Percentiles rank a stretch among this genome's conserved stretches.
Conservation (phyloP, 2,329 filamentous ascomycete species). For the Calycina herbarum region DNA sequence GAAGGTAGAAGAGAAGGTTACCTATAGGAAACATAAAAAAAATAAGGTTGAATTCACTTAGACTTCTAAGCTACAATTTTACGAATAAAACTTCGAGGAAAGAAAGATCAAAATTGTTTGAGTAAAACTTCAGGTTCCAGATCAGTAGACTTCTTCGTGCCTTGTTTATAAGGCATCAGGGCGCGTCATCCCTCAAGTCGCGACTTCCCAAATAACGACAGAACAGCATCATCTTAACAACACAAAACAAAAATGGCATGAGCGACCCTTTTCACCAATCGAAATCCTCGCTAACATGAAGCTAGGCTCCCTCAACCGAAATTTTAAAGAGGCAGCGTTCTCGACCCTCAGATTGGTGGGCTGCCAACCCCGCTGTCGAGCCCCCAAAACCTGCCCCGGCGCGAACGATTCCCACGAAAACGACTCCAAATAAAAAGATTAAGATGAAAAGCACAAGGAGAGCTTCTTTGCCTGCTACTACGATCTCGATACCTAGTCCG, state of each 20-base stretch:
- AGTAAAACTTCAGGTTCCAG: no score
- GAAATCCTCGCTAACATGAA: background rate
- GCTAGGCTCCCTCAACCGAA: background rate
- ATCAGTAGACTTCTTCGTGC: background rate
- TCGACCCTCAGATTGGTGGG: constrained; percentile 22
- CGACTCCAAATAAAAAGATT: background rate
- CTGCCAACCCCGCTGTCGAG: constrained; percentile 9
- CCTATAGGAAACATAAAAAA: no score
- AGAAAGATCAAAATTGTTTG: no score
- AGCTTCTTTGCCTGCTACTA: background rate
- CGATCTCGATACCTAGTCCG: background rate
- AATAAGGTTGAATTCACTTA: no score
- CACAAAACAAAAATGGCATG: background rate
- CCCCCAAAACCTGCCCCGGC: background rate
- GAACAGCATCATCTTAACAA: background rate
- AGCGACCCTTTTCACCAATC: background rate
- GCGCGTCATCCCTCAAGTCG: constrained; percentile 5
- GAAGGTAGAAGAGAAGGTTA: no score
- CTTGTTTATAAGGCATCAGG: background rate
- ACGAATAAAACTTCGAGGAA: no score
- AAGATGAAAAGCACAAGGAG: background rate
- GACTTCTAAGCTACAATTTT: no score
- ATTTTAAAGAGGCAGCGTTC: constrained; percentile 19
- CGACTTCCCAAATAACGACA: background rate
- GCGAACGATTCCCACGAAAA: background rate